Evolutionary conservation across 345 rosid genomes (phyloP).

Genomic region (Murraya koenigii): DNA sequence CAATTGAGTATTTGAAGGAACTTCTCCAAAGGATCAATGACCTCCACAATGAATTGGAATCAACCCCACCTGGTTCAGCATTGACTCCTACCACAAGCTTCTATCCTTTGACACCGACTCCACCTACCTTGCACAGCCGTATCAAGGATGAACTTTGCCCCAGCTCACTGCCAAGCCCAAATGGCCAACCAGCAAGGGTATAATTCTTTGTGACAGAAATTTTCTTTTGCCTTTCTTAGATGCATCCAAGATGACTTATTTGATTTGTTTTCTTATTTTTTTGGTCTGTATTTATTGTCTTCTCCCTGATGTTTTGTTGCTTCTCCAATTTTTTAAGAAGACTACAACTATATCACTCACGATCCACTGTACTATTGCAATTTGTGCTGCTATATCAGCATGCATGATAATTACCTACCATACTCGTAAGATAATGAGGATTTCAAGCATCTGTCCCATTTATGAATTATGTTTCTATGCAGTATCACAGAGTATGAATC

Average conservation of each 20-base stretch:
- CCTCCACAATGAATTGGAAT: conserved; percentile 82
- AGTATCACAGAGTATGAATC: not conserved
- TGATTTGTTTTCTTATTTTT: not conserved
- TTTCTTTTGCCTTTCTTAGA: not conserved
- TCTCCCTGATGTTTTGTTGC: not conserved
- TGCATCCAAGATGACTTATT: not conserved
- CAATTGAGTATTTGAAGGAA: conserved; percentile 89
- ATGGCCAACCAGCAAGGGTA: conserved; percentile 80
- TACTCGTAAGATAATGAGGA: not conserved
- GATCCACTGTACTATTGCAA: not conserved
- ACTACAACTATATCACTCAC: not conserved
- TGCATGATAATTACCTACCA: not conserved
- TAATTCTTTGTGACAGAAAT: not conserved
- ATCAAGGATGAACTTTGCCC: conserved; percentile 83
- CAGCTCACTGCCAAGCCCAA: conserved; percentile 69
- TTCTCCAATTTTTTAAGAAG: not conserved
- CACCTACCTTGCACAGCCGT: conserved; percentile 60
- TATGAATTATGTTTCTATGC: not conserved
- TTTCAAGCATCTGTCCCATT: not conserved
- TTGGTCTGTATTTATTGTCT: not conserved
- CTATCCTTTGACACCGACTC: conserved; percentile 81
- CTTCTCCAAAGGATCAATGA: conserved; percentile 92
- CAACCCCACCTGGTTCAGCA: conserved; percentile 52
- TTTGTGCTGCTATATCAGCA: not conserved
- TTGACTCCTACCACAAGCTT: conserved; percentile 53